Evolutionary conservation across 768 basidiomycete species (phyloP).

Genomic region (Leucocoprinus birnbaumii): DNA sequence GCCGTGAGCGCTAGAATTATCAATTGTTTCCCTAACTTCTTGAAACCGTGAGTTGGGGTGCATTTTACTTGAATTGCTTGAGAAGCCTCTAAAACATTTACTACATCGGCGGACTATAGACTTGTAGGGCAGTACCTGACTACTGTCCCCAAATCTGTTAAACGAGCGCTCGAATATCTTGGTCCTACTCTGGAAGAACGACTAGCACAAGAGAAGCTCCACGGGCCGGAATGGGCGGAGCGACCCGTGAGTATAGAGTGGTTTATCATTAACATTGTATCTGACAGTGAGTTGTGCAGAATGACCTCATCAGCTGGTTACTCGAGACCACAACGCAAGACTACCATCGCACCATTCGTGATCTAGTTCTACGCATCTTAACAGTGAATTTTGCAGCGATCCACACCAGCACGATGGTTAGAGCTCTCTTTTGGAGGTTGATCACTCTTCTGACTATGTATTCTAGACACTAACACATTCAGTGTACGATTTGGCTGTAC

Average conservation of each 20-base stretch:
- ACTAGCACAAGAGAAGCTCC: conserved; percentile 11
- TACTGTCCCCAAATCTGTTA: conserved; percentile 10
- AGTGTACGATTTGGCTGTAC: conserved; percentile 32
- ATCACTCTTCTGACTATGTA: neutral
- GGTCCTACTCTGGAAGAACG: conserved; percentile 14
- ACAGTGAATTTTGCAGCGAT: conserved; percentile 36
- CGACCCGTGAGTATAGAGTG: conserved; percentile 6
- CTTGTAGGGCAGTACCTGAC: conserved; percentile 14
- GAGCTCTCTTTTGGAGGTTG: neutral
- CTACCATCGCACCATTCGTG: conserved; percentile 7
- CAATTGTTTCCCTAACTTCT: conserved; percentile 29
- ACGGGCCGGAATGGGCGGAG: conserved; percentile 13
- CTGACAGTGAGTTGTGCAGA: neutral
- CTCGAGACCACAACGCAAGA: conserved; percentile 14
- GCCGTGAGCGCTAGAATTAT: conserved; percentile 24
- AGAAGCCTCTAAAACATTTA: too few species aligned
- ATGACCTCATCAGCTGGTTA: conserved; percentile 16
- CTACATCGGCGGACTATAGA: neutral
- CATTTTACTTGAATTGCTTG: too few species aligned
- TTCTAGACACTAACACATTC: conserved; percentile 31
- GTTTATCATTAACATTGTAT: neutral
- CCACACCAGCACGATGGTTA: conserved; percentile 38
- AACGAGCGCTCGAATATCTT: conserved; percentile 12
- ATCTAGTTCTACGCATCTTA: conserved; percentile 28
- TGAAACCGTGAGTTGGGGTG: conserved; percentile 45